Conservation (phyloP, 2,329 filamentous ascomycete genomes). For the Xylariaceae sp. region DNA sequence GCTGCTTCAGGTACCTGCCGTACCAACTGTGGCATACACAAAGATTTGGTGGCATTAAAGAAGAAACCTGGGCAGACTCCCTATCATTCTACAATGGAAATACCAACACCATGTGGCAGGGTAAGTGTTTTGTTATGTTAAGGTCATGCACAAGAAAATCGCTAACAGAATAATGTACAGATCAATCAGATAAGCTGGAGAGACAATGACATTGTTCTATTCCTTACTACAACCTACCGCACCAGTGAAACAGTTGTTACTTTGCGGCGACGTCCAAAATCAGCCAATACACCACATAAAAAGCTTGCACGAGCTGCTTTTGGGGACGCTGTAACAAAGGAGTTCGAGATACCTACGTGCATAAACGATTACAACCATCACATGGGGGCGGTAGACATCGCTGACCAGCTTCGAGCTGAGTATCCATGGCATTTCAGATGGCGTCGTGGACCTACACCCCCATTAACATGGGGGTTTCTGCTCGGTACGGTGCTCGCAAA, state of each 20-base stretch:
- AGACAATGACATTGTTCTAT: not conserved
- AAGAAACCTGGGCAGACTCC: not conserved
- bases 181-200: not conserved
- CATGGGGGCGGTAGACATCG: not conserved
- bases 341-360: no score
- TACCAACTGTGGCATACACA: not conserved
- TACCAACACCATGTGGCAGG: not conserved
- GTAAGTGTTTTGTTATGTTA: not conserved
- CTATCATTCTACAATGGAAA: not conserved
- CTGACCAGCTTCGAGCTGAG: not conserved
- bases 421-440: not conserved
- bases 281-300: not conserved
- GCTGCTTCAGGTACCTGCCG: not conserved
- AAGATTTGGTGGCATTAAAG: not conserved
- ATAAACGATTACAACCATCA: no score
- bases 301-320: not conserved
- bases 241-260: not conserved
- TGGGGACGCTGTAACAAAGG: not conserved
- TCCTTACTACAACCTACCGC: not conserved
- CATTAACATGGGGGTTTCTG: not conserved
- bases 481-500: not conserved
- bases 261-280: not conserved
- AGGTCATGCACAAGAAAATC: not conserved
- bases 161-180: not conserved
- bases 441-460: not conserved